Evolutionary conservation across 306 rosid species (phyloP).

Genomic region (Citrullus mucosospermus): DNA sequence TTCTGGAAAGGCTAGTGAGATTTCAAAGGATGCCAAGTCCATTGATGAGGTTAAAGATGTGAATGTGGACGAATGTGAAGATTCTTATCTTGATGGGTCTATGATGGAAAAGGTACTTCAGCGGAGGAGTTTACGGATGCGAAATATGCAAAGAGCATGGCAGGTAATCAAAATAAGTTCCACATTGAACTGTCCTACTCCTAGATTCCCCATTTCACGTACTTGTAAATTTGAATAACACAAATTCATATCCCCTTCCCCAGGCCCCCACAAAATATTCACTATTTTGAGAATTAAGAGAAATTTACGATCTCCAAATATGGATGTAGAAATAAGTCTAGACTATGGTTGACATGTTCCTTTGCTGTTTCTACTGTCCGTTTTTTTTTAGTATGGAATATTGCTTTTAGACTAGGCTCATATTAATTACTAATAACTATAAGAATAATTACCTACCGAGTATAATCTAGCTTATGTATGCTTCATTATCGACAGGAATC

Average conservation of each 20-base stretch:
- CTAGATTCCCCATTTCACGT: neutral
- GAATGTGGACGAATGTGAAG: constrained; percentile 32
- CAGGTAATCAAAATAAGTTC: constrained; percentile 33
- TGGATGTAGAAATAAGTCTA: neutral
- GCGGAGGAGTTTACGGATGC: constrained; percentile 83
- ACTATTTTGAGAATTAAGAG: neutral
- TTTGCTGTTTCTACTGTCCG: neutral
- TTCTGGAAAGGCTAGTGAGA: constrained; percentile 28
- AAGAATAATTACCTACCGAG: neutral
- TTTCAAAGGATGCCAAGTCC: constrained; percentile 26
- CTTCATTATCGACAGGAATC: constrained; percentile 26
- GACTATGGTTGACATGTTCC: neutral
- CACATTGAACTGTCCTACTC: neutral
- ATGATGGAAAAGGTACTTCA: constrained; percentile 97
- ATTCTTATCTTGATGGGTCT: constrained; percentile 67
- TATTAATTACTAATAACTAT: neutral
- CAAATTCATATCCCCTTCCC: neutral
- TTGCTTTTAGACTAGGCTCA: neutral
- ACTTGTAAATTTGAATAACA: neutral
- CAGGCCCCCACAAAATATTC: neutral
- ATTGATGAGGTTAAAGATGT: constrained; percentile 30
- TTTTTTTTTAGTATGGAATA: neutral
- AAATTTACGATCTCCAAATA: neutral
- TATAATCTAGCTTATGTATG: neutral
- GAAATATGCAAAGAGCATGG: constrained; percentile 92